Percentiles rank a stretch among this genome's conserved stretches.
phyloP scores from a whole-genome alignment of 1,284 basidiomycete species.

The Tetrapyrgos nigripes region DNA sequence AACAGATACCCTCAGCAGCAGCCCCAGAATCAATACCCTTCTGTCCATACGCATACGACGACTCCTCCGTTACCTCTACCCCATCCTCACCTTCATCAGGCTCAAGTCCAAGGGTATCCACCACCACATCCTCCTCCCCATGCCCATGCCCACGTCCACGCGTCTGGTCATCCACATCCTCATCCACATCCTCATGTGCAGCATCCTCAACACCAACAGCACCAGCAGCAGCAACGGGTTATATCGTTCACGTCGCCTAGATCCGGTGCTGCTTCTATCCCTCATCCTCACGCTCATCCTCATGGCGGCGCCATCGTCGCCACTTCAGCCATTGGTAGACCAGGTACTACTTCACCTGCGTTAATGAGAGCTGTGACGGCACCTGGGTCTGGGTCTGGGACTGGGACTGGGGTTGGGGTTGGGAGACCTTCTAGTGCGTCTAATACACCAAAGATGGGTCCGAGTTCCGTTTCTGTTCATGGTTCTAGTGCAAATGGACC shows the following conservation, averaged over 20 bases:
- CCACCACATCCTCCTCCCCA: no score
- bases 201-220: neutral
- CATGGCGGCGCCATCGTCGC: neutral
- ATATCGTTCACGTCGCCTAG: neutral
- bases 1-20: no score
- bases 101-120: no score
- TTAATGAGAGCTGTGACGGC: neutral
- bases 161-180: neutral
- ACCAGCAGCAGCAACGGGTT: neutral
- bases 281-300: no score
- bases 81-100: no score
- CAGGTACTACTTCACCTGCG: neutral
- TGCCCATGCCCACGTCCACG: no score
- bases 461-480: no score
- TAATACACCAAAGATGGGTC: neutral
- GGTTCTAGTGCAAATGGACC: no score
- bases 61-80: no score
- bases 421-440: neutral
- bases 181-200: neutral
- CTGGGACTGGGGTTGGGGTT: neutral
- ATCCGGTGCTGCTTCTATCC: neutral
- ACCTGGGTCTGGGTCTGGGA: neutral
- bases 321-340: neutral
- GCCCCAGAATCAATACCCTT: neutral
- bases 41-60: no score